Evolutionary conservation across 345 rosid genomes (phyloP), one percentile per base, ranked within the genome.

Genomic region (Litchi chinensis): DNA sequence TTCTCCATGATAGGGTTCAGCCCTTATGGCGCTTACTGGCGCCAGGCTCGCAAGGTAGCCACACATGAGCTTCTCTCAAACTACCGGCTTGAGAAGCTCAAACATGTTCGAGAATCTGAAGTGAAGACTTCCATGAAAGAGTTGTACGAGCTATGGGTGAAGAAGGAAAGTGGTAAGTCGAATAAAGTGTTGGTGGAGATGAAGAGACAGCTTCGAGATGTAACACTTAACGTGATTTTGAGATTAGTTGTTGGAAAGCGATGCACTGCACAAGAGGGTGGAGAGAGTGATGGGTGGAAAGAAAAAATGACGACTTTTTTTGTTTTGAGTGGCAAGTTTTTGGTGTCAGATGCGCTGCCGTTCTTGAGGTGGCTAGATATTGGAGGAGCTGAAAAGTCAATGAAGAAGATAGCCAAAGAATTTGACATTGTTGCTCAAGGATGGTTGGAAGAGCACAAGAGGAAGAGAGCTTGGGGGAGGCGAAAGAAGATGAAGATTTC

Each of bases 21-120:
- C 19, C 79, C 86, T 0, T 81, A 86, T 40, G 88, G 85, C 3
- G 8, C 74, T 0, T 83, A 77, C 28, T 86, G 89, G 91, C 87
- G 87, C 5, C 75, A 85, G 6, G 12, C 78, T 3, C 82, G 86
- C 5, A 84, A 84, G 76, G 37, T 83, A 5, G 66, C 71, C 21
- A 76, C 79, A 2, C 10, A 54, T 1, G 81, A 83, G 77, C 84
- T 88, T 15, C 86, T 88, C 63, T 88, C 91, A 0, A 77, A 37
- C 21, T 68, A 71, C 24, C 81, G 88, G 9, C 78, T 86, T 12
- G 79, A 83, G 26, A 32, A 26, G 28, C 76, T 83, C n/a, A 78
- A 54, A 8, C 80, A 71, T 22, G 65, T 85, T 5, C 73, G 82
- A 50, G 80, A 76, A 32, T 65, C 74, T 0, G 89, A 85, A 63